Conservation (phyloP, 2,329 filamentous ascomycete genomes). For the Arthroderma uncinatum region DNA sequence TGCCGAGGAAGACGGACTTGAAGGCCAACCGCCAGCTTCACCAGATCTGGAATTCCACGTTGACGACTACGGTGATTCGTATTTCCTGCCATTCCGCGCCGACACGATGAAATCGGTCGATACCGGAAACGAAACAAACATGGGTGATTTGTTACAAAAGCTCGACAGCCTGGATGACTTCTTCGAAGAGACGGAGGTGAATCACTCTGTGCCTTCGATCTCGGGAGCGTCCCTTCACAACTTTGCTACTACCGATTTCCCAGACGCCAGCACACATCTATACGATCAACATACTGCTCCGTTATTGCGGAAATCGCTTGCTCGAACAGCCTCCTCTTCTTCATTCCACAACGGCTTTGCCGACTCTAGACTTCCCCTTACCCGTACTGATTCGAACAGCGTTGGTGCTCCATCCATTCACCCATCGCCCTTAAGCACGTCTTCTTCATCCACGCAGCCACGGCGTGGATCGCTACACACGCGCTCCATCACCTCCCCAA, state of each 20-base stretch:
- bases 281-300: conserved; percentile 91
- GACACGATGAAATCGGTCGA: conserved; percentile 93
- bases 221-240: conserved; percentile 29
- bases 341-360: conserved; percentile 83
- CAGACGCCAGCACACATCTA: conserved; percentile 65
- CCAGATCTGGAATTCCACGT: conserved; percentile 86
- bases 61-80: conserved; percentile 69
- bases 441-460: conserved; percentile 25
- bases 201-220: conserved; percentile 40
- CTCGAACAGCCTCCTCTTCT: conserved; percentile 56
- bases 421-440: conserved; percentile 36
- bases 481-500: conserved; percentile 75
- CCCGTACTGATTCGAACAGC: conserved; percentile 44
- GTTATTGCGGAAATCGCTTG: conserved; percentile 72
- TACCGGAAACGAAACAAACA: conserved; percentile 47
- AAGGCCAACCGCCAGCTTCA: conserved; percentile 48
- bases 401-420: conserved; percentile 44
- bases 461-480: conserved; percentile 60
- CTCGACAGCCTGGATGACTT: conserved; percentile 72
- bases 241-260: conserved; percentile 49
- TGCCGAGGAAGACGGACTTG: conserved; percentile 53
- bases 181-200: conserved; percentile 57
- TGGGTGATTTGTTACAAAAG: conserved; percentile 71
- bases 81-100: conserved; percentile 65
- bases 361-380: conserved; percentile 53